Base-by-base conservation (phyloP, 257 asterid genomes). In the Paraleonurus japonicus region DNA sequence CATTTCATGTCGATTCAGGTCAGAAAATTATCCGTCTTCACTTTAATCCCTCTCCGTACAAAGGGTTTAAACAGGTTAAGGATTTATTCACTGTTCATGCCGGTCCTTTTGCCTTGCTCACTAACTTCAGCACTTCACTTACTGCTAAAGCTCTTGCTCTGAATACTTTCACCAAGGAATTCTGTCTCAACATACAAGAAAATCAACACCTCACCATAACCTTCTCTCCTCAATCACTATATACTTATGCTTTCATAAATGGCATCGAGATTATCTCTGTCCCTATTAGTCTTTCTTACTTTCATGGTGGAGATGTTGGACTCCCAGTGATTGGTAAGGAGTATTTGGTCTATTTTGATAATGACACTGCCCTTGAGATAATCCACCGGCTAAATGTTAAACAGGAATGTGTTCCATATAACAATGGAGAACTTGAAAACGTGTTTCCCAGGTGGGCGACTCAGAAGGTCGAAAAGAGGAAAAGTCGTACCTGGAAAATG, bases 331-430 rank as follows among this genome's bases (percentile, higher is more conserved):
- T 71, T 16, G 77, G 77, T 16, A 33, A 48, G 26, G 68, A 32
- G 19, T 65, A 71, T 24, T 43, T 74, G 30, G 62, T 81, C 78
- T 81, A 75, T 43, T 32, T 83, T 16, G 88, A 83, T 69, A 70
- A 78, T 37, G 27, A 60, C 67, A 83, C 88, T 1, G 84, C 84
- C 19, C 86, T 86, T 24, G 87, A 81, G 72, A 71, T 71, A 70
- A 50, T 83, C 10, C 54, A 47, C 20, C 20, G 51, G 0, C 13
- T 35, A 8, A 5, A 35, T 35, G 13, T 35, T 2, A 35, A 35
- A 35, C 43, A 35, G 37, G 37, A 32, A 4, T 8, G 43, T 2
- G 43, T 35, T 35, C 43, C 43, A 8, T 7, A 32, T 4, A 32
- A 47, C n/a, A n/a, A n/a, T n/a, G 22, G 73, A 53, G 88, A 79